Conservation (phyloP, 2,329 filamentous ascomycete genomes). For the Ciborinia camelliae region DNA sequence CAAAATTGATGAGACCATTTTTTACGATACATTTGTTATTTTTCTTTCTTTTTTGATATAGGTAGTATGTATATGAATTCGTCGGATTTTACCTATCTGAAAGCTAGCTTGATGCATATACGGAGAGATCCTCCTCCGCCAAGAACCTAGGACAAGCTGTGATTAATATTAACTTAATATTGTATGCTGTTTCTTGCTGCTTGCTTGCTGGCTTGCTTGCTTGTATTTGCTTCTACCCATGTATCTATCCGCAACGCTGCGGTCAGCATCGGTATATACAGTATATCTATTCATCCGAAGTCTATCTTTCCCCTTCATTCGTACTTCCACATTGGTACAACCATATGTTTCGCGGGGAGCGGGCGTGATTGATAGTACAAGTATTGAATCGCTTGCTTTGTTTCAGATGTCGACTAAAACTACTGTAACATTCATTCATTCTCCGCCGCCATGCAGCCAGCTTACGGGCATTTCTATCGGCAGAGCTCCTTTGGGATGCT, state of each 20-base stretch:
- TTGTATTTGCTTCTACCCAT: too few relatives aligned
- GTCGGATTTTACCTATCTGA: background rate
- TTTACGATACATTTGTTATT: background rate
- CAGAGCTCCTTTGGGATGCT: background rate
- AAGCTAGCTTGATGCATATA: background rate
- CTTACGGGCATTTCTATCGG: background rate
- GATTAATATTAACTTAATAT: background rate
- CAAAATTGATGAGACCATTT: background rate
- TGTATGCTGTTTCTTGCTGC: background rate
- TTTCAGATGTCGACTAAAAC: conserved; percentile 16
- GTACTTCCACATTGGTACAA: background rate
- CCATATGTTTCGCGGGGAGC: background rate
- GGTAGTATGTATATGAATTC: background rate
- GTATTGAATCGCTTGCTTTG: background rate
- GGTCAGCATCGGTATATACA: background rate
- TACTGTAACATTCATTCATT: background rate
- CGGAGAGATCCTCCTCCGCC: background rate
- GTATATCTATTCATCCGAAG: background rate
- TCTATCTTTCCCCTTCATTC: background rate
- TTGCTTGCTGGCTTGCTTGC: conserved; percentile 3
- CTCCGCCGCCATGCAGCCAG: background rate
- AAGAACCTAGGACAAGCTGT: background rate
- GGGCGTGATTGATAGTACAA: background rate
- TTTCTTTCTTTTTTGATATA: background rate
- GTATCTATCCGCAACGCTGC: background rate